Percentiles rank a stretch among this genome's conserved stretches.
These are phyloP conservation scores for Allium sativum DNA, from an alignment of 106 monocot genomes.

Conservation along the genomic window DNA sequence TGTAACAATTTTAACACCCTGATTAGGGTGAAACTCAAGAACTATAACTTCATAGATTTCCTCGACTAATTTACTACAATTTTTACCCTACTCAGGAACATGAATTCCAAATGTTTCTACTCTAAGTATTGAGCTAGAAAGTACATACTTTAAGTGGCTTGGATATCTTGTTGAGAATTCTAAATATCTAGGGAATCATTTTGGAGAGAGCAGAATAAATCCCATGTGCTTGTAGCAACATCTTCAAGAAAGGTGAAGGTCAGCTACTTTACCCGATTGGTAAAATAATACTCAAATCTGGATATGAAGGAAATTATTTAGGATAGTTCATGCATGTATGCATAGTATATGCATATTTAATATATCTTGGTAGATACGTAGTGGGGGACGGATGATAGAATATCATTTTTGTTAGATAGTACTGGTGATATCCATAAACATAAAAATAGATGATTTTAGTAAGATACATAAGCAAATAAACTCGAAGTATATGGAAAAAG, in stretches of 20 bases:
- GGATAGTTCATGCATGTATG: background rate
- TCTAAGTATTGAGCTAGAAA: constrained; percentile 67
- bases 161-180: constrained; percentile 52
- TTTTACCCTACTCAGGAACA: constrained; percentile 66
- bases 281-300: constrained; percentile 91
- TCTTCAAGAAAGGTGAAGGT: constrained; percentile 92
- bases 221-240: constrained; percentile 48
- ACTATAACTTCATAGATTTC: constrained; percentile 46
- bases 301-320: background rate
- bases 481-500: background rate
- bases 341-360: background rate
- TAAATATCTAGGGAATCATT: constrained; percentile 67
- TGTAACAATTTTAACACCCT: constrained; percentile 70
- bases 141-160: constrained; percentile 53
- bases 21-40: constrained; percentile 67
- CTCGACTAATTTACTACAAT: constrained; percentile 34
- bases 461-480: background rate
- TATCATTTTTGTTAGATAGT: background rate
- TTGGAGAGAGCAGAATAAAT: constrained; percentile 92
- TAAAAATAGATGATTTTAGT: background rate
- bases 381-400: background rate
- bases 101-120: constrained; percentile 75
- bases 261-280: constrained; percentile 77
- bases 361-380: no score
- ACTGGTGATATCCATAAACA: background rate